Evolutionary conservation across 2,329 filamentous ascomycete genomes (phyloP), one percentile per base, ranked within the genome.

Genomic region (Alternaria viburni): DNA sequence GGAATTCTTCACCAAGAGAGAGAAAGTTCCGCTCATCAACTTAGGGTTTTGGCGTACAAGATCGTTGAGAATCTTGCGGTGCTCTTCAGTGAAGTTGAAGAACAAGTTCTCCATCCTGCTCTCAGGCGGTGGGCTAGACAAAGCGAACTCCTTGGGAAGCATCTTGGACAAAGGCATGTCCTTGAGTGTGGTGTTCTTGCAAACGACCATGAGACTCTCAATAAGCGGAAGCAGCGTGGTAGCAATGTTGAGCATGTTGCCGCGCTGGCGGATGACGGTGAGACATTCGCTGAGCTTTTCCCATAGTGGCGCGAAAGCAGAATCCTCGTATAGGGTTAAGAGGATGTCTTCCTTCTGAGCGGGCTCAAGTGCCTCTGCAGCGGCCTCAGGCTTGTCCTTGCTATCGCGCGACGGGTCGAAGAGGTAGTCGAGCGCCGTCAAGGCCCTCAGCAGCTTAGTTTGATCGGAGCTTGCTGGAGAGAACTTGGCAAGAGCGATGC

Each of bases 21-120:
- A 94, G 82, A 99, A 97, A 3, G 95, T 97, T 57, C 96, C 96
- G 62, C 95, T 97, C 96, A 99, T 99, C 68, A 99, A 88, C 80
- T 97, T 97, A 28, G 96, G 96, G 70, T 97, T 98, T 76, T 97
- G 93, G 68, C 96, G 91, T 59, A 99, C 96, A 68, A 99, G 91
- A 79, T 99, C 96, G 77, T 99, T 99, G 71, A 99, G 88, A 69
- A 99, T 97, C 77, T 97, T 96, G 67, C 96, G 93, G 80, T 99
- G 96, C 62, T 97, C 94, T 77, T 98, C 96, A 0, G 96, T 99
- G 78, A 99, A 99, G 52, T 88, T 93, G 84, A 98, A 99, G 87
- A 99, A 99, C 26, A 99, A 83, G 57, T 87, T 92, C 69, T 96
- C 93, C 83, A 97, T 95, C 57, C 89, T 89, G 52, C 88, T 89